Evolutionary conservation across 1,284 basidiomycete genomes (phyloP).

Genomic region (Sanghuangporus baumii): DNA sequence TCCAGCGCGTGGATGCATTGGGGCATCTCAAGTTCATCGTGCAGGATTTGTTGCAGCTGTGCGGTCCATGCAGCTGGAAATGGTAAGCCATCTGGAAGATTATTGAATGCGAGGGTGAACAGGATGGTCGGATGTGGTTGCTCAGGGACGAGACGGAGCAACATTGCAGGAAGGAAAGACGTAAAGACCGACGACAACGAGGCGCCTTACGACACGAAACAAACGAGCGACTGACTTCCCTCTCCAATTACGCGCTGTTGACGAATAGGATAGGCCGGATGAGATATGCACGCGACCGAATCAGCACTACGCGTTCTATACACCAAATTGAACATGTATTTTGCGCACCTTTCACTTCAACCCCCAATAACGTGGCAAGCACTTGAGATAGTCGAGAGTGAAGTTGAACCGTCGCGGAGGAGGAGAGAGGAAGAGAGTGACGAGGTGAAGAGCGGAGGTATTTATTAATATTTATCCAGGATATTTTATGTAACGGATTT

Average conservation of each 20-base stretch:
- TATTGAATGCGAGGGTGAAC: constrained; percentile 58
- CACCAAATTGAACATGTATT: not conserved
- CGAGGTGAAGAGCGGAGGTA: constrained; percentile 1
- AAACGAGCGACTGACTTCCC: not conserved
- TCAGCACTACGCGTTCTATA: not conserved
- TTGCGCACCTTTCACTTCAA: not conserved
- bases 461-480: not conserved
- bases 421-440: not conserved
- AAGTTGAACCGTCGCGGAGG: not conserved
- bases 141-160: constrained; percentile 59
- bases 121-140: constrained; percentile 58
- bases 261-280: not conserved
- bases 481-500: constrained; percentile 5
- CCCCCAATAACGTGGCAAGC: not conserved
- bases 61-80: constrained; percentile 51
- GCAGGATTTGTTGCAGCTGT: constrained; percentile 44
- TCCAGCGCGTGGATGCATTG: constrained; percentile 56
- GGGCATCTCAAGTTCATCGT: constrained; percentile 56
- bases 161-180: constrained; percentile 39
- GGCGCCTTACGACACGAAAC: not conserved
- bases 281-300: not conserved
- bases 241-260: not conserved
- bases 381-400: not conserved
- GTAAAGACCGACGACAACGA: not conserved
- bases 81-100: constrained; percentile 44